Evolutionary conservation across 1,139 yeast species (phyloP).

Genomic region (Geotrichum siamense): DNA sequence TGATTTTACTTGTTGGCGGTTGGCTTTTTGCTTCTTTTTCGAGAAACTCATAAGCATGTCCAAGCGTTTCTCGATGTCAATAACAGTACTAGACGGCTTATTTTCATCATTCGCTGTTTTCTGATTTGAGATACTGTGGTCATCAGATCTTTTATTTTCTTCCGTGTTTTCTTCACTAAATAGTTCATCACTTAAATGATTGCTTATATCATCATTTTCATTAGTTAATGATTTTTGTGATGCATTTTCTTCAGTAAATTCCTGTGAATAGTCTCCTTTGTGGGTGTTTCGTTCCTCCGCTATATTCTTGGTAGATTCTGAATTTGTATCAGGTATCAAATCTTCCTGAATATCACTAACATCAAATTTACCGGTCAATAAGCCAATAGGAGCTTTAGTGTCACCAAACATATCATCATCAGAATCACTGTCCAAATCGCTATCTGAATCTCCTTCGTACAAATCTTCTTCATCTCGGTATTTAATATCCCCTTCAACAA

Average conservation of each 20-base stretch:
- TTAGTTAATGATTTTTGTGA: constrained; percentile 4
- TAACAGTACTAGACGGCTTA: constrained; percentile 17
- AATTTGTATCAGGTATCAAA: background rate
- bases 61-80: constrained; percentile 7
- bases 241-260: background rate
- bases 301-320: constrained; percentile 12
- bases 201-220: constrained; percentile 15
- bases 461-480: constrained; percentile 17
- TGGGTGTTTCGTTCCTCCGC: constrained; percentile 13
- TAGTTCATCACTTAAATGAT: constrained; percentile 15
- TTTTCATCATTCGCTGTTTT: background rate
- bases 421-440: constrained; percentile 24
- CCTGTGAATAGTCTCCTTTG: background rate
- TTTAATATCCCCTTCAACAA: background rate
- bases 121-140: background rate
- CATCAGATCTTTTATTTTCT: background rate
- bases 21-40: constrained; percentile 1
- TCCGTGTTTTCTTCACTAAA: constrained; percentile 5
- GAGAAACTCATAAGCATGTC: constrained; percentile 6
- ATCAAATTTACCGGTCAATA: constrained; percentile 15
- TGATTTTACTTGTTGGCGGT: constrained; percentile 35
- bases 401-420: constrained; percentile 24
- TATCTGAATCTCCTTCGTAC: constrained; percentile 24
- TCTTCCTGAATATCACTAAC: constrained; percentile 13
- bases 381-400: constrained; percentile 17